Percentiles rank a stretch among this genome's conserved stretches.
phyloP scores from a whole-genome alignment of 495 filamentous ascomycete species.

The Alectoria sarmentosa region DNA sequence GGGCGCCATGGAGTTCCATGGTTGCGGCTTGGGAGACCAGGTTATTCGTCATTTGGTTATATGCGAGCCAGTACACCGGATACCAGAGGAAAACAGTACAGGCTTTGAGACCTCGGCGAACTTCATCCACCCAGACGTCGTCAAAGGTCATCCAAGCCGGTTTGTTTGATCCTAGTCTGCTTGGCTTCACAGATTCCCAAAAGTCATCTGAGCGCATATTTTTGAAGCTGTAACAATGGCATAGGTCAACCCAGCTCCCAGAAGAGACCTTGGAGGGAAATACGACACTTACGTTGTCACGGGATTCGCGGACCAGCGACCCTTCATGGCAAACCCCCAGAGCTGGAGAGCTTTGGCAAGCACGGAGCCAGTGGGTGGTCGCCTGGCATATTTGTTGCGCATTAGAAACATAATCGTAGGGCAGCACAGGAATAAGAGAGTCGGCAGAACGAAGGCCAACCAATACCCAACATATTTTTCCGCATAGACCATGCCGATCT shows the following conservation, averaged over 20 bases:
- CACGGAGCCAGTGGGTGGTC: conserved; percentile 55
- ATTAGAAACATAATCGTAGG: conserved; percentile 45
- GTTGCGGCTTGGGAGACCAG: conserved; percentile 56
- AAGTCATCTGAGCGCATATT: conserved; percentile 2
- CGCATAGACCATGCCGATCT: conserved; percentile 57
- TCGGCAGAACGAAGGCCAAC: conserved; percentile 62
- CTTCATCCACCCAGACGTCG: conserved; percentile 57
- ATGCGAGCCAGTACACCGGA: conserved; percentile 54
- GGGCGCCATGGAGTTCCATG: conserved; percentile 62
- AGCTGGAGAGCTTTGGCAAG: conserved; percentile 54
- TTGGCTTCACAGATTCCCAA: neutral
- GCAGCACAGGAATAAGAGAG: conserved; percentile 51
- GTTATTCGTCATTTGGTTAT: conserved; percentile 52
- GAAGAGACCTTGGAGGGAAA: neutral
- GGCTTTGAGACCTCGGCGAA: conserved; percentile 50
- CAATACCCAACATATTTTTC: conserved; percentile 64
- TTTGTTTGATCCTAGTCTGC: conserved; percentile 33
- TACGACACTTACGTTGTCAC: conserved; percentile 15
- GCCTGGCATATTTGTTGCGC: conserved; percentile 50
- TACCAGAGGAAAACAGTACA: conserved; percentile 57
- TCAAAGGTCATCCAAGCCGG: conserved; percentile 41
- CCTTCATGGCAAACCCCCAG: conserved; percentile 47
- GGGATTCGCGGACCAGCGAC: conserved; percentile 52
- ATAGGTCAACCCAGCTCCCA: neutral
- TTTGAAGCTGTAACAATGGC: neutral